Evolutionary conservation across 495 filamentous ascomycete species (phyloP).

Genomic region (Trichoderma reesei): DNA sequence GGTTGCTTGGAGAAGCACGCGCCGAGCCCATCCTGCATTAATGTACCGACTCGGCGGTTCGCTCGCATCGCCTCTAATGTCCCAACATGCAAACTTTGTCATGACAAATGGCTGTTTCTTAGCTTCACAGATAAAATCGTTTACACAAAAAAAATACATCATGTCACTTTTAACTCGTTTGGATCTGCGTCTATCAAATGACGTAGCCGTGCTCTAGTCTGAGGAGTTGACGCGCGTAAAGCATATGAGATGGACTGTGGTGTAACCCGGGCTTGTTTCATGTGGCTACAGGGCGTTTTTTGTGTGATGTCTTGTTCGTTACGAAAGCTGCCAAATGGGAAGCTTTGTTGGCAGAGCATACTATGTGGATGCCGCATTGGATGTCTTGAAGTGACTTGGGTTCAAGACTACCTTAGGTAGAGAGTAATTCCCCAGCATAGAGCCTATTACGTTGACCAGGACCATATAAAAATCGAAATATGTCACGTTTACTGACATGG

Average conservation of each 20-base stretch:
- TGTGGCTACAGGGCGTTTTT: not conserved
- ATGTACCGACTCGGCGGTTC: slow-evolving; percentile 8
- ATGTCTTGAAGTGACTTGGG: too few relatives aligned
- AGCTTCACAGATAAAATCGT: slow-evolving; percentile 10
- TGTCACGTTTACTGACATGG: too few relatives aligned
- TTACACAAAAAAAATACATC: slow-evolving; percentile 8
- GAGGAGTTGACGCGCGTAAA: not conserved
- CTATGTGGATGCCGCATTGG: too few relatives aligned
- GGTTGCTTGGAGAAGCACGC: not conserved
- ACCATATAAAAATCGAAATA: too few relatives aligned
- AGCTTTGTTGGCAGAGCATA: too few relatives aligned
- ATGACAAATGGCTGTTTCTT: slow-evolving; percentile 11
- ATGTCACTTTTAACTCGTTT: not conserved
- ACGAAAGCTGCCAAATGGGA: too few relatives aligned
- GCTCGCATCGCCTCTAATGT: slow-evolving; percentile 9
- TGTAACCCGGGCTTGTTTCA: not conserved
- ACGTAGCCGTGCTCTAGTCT: not conserved
- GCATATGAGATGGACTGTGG: not conserved
- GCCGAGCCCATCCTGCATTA: slow-evolving; percentile 6
- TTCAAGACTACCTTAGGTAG: too few relatives aligned
- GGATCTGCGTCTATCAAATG: not conserved
- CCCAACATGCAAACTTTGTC: slow-evolving; percentile 6
- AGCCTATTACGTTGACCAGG: too few relatives aligned
- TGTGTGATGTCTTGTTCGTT: too few relatives aligned
- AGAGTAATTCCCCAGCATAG: too few relatives aligned